Evolutionary conservation across 2,329 filamentous ascomycete genomes (phyloP).

Genomic region (Aureobasidium pullulans): DNA sequence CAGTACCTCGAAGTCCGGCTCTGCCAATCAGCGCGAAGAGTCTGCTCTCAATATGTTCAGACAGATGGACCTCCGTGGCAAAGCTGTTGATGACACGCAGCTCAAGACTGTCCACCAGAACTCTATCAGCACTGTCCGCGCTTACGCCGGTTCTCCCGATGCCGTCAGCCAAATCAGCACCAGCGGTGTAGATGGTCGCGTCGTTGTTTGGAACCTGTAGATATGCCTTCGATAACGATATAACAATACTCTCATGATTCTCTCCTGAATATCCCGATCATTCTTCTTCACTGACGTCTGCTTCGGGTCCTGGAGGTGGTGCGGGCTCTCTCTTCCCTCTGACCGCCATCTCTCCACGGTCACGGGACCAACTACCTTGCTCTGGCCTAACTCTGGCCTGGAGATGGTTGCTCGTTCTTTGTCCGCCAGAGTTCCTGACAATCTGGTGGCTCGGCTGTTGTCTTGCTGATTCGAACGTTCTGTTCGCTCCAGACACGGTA

Average conservation of each 20-base stretch:
- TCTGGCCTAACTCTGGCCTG: no score
- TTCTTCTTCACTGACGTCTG: no score
- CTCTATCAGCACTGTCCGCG: constrained; percentile 77
- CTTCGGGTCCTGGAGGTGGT: no score
- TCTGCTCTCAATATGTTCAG: constrained; percentile 96
- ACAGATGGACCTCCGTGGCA: constrained; percentile 97
- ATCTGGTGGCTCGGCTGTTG: no score
- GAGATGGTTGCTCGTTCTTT: no score
- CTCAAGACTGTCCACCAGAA: constrained; percentile 96
- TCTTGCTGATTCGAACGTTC: no score
- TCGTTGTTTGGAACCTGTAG: constrained; percentile 42
- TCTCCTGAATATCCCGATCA: no score
- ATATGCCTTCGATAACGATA: neutral
- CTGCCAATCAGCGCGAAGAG: constrained; percentile 63
- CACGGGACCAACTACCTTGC: no score
- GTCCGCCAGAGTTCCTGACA: no score
- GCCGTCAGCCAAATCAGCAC: constrained; percentile 73
- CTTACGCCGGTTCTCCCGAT: constrained; percentile 53
- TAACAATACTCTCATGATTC: neutral
- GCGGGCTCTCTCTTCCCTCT: no score
- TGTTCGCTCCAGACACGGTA: no score
- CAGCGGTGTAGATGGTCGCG: constrained; percentile 40
- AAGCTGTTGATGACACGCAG: constrained; percentile 83
- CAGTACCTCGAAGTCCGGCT: constrained; percentile 21
- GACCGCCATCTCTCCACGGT: no score